Conservation (phyloP, 495 filamentous ascomycete species). For the Aspergillus incahuasiensis region DNA sequence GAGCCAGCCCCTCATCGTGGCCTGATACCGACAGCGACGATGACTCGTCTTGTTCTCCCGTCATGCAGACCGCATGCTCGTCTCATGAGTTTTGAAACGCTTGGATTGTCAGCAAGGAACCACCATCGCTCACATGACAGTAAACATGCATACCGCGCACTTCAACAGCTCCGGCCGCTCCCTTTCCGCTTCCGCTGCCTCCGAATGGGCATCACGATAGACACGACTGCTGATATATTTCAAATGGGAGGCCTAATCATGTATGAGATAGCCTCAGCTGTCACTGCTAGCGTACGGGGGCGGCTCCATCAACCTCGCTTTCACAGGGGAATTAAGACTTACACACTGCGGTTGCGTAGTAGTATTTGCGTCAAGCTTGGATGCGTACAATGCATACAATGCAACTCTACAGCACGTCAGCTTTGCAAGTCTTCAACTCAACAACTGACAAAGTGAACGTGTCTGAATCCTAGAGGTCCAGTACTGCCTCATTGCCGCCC, state of each 20-base stretch:
- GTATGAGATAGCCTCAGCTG: not conserved
- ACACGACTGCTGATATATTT: conserved; percentile 28
- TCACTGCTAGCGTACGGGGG: not conserved
- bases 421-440: not conserved
- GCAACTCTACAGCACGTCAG: not conserved
- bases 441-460: not conserved
- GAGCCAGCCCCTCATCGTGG: not conserved
- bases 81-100: conserved; percentile 7
- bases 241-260: conserved; percentile 1
- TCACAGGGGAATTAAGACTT: not conserved
- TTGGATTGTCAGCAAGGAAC: conserved; percentile 6
- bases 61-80: conserved; percentile 3
- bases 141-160: conserved; percentile 13
- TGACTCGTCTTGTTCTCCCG: too few relatives aligned
- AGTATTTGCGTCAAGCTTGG: not conserved
- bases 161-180: conserved; percentile 13
- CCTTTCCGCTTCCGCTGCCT: conserved; percentile 29
- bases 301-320: not conserved
- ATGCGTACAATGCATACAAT: conserved; percentile 4
- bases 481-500: conserved; percentile 9
- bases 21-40: not conserved
- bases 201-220: conserved; percentile 35
- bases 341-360: not conserved
- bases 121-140: conserved; percentile 21
- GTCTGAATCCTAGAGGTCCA: conserved; percentile 12